Base-by-base conservation (phyloP, 148 eudicot genomes). In the Oxyria digyna region DNA sequence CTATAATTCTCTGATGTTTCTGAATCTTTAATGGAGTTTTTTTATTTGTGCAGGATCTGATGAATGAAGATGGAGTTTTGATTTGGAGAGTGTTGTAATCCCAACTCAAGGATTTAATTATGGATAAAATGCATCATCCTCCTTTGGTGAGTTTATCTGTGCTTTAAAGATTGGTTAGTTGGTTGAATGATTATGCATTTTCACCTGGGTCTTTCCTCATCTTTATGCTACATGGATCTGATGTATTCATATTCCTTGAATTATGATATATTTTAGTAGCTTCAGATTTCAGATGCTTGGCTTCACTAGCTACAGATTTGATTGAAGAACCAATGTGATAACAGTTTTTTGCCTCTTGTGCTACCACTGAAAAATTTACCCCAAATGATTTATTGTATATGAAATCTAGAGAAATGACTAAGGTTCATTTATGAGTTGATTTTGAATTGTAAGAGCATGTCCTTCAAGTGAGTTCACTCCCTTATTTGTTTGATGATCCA, bases 61-160 rank as follows among this genome's bases (percentile, higher is more conserved):
- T 40, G 18, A 27, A 24, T 24, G 50, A 20, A 38, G 31, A 31
- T 24, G 3, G 42, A 18, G 10, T 31, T 15, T 67, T 54, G 62
- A 49, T 8, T 62, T 32, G 21, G 69, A 63, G 48, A 41, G 20
- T 70, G 62, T 62, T 33, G 71, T 52, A 59, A 49, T 48, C 20
- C 38, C 72, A 67, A 54, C 52, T 63, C 70, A 72, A 78, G 75
- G 83, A 73, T 59, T 75, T 65, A 78, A 62, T 45, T 69, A 86
- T 86, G 88, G 88, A 84, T 67, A 84, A 81, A 72, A 68, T 78
- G 85, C 80, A 84, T 82, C 95, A 88, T 68, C 95, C 95, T 70
- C 95, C 95, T 67, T 37, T 86, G 91, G 91, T 86, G 78, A 83
- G 64, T 64, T 50, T 31, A 62, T 26, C 23, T 71, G 35, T 62